These are phyloP conservation scores for Fonsecaea monophora DNA, from an alignment of 2,329 filamentous ascomycete species.

Conservation along the genomic window DNA sequence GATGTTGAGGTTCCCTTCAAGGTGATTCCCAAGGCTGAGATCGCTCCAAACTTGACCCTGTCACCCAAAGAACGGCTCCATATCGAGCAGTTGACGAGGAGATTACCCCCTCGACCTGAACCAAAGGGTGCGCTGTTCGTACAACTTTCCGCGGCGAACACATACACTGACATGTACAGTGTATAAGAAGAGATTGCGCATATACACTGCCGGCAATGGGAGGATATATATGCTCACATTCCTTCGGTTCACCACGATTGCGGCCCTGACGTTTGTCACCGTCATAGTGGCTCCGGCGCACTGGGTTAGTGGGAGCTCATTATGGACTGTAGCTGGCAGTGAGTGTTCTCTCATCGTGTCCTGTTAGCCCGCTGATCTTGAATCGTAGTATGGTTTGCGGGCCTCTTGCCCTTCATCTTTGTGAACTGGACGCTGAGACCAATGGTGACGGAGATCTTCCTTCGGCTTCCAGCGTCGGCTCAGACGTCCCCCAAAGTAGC, in stretches of 20 bases:
- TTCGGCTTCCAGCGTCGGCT: slow-evolving; percentile 71
- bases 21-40: slow-evolving; percentile 39
- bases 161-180: slow-evolving; percentile 25
- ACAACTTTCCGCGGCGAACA: not conserved
- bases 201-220: slow-evolving; percentile 76
- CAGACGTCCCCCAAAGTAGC: slow-evolving; percentile 62
- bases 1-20: slow-evolving; percentile 37
- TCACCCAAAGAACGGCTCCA: slow-evolving; percentile 39
- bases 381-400: slow-evolving; percentile 45
- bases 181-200: slow-evolving; percentile 61
- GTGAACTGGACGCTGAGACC: slow-evolving; percentile 70
- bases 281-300: slow-evolving; percentile 69
- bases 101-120: slow-evolving; percentile 30
- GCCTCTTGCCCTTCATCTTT: slow-evolving; percentile 69
- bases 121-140: slow-evolving; percentile 24
- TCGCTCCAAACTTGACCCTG: slow-evolving; percentile 37
- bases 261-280: slow-evolving; percentile 71
- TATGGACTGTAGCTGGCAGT: slow-evolving; percentile 33
- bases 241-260: slow-evolving; percentile 73
- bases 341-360: slow-evolving; percentile 8
- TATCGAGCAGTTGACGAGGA: slow-evolving; percentile 39
- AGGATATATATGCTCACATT: slow-evolving; percentile 72
- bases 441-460: slow-evolving; percentile 74
- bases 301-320: slow-evolving; percentile 50
- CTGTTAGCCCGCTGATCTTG: slow-evolving; percentile 10